These are phyloP conservation scores for Saccharomycopsis hybrid DNA, from an alignment of 1,139 yeast species.

Conservation along the genomic window DNA sequence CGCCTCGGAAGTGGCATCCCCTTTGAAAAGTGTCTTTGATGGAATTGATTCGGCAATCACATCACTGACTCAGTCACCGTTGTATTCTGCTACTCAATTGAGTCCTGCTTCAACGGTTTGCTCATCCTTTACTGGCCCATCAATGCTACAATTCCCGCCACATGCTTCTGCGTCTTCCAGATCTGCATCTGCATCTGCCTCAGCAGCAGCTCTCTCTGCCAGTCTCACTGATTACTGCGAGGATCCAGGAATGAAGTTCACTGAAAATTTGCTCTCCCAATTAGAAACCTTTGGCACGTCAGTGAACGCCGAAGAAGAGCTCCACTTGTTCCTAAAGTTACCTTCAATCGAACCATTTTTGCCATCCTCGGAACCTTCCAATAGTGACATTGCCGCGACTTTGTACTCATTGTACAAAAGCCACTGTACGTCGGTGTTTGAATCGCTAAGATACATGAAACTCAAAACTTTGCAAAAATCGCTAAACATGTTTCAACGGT, in stretches of 20 bases:
- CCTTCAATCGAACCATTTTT: slow-evolving; percentile 50
- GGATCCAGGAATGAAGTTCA: too few species aligned
- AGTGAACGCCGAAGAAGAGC: not conserved
- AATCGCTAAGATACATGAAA: slow-evolving; percentile 63
- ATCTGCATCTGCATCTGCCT: not conserved
- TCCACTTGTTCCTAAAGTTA: not conserved
- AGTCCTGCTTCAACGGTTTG: slow-evolving; percentile 12
- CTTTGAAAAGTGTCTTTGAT: slow-evolving; percentile 18
- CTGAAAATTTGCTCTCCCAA: not conserved
- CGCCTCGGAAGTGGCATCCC: slow-evolving; percentile 18
- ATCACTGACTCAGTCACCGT: slow-evolving; percentile 22
- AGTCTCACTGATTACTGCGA: too few species aligned
- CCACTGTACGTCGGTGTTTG: slow-evolving; percentile 58
- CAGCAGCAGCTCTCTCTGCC: too few species aligned
- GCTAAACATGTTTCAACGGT: slow-evolving; percentile 49
- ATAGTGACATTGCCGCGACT: slow-evolving; percentile 56
- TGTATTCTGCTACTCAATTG: slow-evolving; percentile 20
- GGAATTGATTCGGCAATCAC: slow-evolving; percentile 21
- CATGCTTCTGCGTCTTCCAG: not conserved
- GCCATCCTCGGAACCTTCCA: slow-evolving; percentile 37
- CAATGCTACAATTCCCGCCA: not conserved
- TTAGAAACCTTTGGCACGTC: not conserved
- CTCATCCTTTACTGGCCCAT: slow-evolving; percentile 8
- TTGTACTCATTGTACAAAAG: slow-evolving; percentile 54
- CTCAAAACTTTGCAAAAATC: slow-evolving; percentile 51